phyloP scores from a whole-genome alignment of 2,329 filamentous ascomycete species.

The Colletotrichum sp. region DNA sequence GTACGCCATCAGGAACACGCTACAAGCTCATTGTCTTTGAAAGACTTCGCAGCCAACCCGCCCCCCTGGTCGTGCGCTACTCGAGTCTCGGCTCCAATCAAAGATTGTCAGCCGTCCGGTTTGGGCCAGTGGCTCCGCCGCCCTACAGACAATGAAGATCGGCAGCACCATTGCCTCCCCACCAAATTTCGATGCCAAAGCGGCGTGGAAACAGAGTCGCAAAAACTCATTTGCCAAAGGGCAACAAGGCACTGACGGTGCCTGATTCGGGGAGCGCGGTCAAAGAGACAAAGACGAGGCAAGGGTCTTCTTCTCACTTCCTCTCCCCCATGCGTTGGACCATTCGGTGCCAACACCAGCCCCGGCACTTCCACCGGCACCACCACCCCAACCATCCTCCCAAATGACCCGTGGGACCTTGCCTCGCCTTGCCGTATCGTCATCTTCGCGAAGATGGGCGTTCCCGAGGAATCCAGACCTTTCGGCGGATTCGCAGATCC shows the following conservation, averaged over 20 bases:
- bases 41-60: background rate
- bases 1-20: background rate
- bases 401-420: background rate
- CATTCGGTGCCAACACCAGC: background rate
- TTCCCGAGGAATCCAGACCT: background rate
- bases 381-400: background rate
- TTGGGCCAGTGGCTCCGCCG: constrained; percentile 6
- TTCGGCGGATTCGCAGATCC: background rate
- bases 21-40: background rate
- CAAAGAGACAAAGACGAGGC: constrained; percentile 12
- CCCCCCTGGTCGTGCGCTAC: constrained; percentile 6
- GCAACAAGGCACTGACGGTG: background rate
- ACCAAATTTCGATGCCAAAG: background rate
- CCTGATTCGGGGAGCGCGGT: background rate
- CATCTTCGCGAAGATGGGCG: background rate
- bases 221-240: background rate
- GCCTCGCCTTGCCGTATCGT: background rate
- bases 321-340: background rate
- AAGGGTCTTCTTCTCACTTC: background rate
- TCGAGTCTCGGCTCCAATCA: constrained; percentile 14
- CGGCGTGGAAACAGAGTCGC: constrained; percentile 2
- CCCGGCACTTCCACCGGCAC: background rate
- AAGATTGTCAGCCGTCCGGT: constrained; percentile 16
- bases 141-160: constrained; percentile 16
- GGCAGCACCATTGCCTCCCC: constrained; percentile 16